phyloP scores from a whole-genome alignment of 1,284 basidiomycete genomes.

The Leccinum brunneo-olivaceum region DNA sequence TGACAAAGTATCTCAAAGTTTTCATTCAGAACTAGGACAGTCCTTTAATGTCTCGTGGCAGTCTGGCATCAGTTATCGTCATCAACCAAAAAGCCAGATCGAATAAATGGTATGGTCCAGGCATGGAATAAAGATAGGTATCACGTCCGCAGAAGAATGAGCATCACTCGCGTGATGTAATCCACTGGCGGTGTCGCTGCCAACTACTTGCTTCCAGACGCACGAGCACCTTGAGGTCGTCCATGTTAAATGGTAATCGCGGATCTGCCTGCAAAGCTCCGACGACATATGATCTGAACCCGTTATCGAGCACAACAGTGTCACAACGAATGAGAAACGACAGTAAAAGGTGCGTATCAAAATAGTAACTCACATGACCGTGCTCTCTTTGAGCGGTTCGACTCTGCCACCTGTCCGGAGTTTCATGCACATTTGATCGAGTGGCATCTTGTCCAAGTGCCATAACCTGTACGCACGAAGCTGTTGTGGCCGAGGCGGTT shows the following conservation, averaged over 20 bases:
- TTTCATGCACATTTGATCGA: slow-evolving; percentile 42
- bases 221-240: slow-evolving; percentile 33
- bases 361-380: slow-evolving; percentile 58
- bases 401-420: slow-evolving; percentile 33
- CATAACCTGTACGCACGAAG: slow-evolving; percentile 55
- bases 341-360: not conserved
- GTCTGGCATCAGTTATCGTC: too few relatives aligned
- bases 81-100: too few relatives aligned
- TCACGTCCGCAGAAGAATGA: not conserved
- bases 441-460: slow-evolving; percentile 37
- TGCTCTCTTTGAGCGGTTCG: slow-evolving; percentile 44
- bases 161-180: slow-evolving; percentile 23
- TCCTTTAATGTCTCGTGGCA: too few relatives aligned
- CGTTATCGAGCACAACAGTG: not conserved
- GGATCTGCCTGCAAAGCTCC: slow-evolving; percentile 37
- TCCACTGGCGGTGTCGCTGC: slow-evolving; percentile 35
- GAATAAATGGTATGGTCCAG: too few relatives aligned
- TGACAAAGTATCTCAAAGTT: too few relatives aligned
- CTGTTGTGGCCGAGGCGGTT: slow-evolving; percentile 37
- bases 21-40: too few relatives aligned
- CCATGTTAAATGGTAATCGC: slow-evolving; percentile 34
- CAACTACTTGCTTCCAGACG: slow-evolving; percentile 37
- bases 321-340: not conserved
- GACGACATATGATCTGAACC: slow-evolving; percentile 39
- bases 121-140: not conserved